These are phyloP conservation scores for Scedosporium aurantiacum DNA, from an alignment of 2,329 filamentous ascomycete species.

Conservation along the genomic window DNA sequence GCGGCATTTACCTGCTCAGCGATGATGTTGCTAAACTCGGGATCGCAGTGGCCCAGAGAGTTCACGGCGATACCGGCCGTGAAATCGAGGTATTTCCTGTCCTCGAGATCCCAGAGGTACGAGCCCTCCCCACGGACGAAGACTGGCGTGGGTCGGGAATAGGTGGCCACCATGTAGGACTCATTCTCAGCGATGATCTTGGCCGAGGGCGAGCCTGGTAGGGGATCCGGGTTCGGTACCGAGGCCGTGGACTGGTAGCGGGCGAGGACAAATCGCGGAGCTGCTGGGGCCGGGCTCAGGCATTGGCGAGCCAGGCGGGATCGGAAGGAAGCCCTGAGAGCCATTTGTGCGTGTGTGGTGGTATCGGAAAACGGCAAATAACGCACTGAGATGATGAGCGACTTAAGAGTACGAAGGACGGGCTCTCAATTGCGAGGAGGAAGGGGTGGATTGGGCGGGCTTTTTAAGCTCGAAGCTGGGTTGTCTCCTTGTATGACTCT, in stretches of 20 bases:
- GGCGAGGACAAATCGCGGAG: constrained; percentile 25
- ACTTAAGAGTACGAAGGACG: no score
- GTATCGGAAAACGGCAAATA: background rate
- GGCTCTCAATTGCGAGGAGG: background rate
- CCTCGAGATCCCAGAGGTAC: constrained; percentile 83
- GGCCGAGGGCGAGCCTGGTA: constrained; percentile 61
- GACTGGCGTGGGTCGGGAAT: constrained; percentile 78
- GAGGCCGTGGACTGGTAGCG: constrained; percentile 21
- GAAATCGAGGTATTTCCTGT: constrained; percentile 83
- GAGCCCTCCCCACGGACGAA: constrained; percentile 82
- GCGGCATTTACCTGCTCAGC: constrained; percentile 55
- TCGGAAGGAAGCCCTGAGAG: constrained; percentile 26
- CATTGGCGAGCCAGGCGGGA: constrained; percentile 23
- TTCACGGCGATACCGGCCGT: constrained; percentile 95
- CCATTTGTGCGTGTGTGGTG: constrained; percentile 22
- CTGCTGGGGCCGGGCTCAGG: constrained; percentile 18
- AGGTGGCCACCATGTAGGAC: constrained; percentile 92
- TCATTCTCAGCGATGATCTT: constrained; percentile 64
- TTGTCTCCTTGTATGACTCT: background rate
- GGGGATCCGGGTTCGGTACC: constrained; percentile 59
- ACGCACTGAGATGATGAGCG: no score
- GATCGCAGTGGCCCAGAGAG: constrained; percentile 80
- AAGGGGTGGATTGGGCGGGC: background rate
- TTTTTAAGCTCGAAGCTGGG: background rate
- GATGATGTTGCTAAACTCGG: constrained; percentile 63